phyloP scores from a whole-genome alignment of 306 rosid species.

The Begonia masoniana region DNA sequence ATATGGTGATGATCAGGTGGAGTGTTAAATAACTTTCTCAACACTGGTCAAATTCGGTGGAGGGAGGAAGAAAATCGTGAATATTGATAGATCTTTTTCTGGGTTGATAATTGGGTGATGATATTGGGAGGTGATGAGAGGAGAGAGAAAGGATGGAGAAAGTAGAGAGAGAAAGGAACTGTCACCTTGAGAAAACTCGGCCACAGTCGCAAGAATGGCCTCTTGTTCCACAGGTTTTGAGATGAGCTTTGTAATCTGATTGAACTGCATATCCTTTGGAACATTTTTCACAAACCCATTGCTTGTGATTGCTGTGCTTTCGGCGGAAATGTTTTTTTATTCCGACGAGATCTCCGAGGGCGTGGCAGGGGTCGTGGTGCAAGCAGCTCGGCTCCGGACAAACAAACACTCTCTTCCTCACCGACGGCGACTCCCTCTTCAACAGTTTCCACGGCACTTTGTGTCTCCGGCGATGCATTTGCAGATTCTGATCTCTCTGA shows the following conservation, averaged over 20 bases:
- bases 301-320: constrained; percentile 88
- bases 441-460: constrained; percentile 97
- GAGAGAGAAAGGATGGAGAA: neutral
- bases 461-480: constrained; percentile 95
- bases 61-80: too few species aligned
- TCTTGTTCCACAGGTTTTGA: constrained; percentile 91
- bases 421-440: constrained; percentile 79
- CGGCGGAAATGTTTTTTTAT: constrained; percentile 91
- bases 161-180: neutral
- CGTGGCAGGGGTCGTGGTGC: constrained; percentile 96
- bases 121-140: neutral
- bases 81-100: too few species aligned
- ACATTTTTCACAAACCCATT: constrained; percentile 90
- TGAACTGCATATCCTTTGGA: constrained; percentile 93
- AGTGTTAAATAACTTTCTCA: too few species aligned
- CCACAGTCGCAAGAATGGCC: constrained; percentile 99
- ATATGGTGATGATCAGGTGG: too few species aligned
- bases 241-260: constrained; percentile 95
- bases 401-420: constrained; percentile 79
- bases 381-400: constrained; percentile 91
- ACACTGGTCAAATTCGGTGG: too few species aligned
- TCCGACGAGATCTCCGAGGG: constrained; percentile 95
- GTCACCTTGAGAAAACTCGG: constrained; percentile 74
- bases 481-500: constrained; percentile 97
- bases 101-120: neutral